A percentile compares a stretch with the other conserved stretches of the same genome.
phyloP scores from a whole-genome alignment of 2,329 filamentous ascomycete species.

The Aspergillus japonicus region DNA sequence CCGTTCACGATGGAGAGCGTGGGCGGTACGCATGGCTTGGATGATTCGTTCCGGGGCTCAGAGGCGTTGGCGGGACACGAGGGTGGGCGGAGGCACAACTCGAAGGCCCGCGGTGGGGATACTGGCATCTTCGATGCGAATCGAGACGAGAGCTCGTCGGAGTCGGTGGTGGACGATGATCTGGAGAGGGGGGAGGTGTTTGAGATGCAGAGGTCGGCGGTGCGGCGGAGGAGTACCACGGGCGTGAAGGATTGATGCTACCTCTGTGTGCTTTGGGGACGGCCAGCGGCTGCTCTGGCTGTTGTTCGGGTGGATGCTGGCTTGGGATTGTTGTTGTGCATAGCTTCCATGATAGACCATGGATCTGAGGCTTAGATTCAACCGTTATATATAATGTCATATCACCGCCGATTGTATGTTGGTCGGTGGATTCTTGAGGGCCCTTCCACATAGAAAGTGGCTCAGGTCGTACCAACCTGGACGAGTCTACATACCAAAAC shows the following conservation, averaged over 20 bases:
- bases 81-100: not conserved
- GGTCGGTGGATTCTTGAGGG: not conserved
- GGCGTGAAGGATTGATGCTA: constrained; percentile 9
- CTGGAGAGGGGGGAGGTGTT: constrained; percentile 44
- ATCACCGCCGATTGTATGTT: not conserved
- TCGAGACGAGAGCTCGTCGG: constrained; percentile 22
- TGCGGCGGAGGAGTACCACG: constrained; percentile 31
- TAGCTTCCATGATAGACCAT: too few species aligned
- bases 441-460: too few species aligned
- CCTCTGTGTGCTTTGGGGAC: too few species aligned
- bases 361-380: too few species aligned
- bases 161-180: constrained; percentile 37
- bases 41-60: constrained; percentile 13
- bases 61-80: constrained; percentile 7
- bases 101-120: constrained; percentile 7
- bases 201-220: constrained; percentile 31
- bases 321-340: too few species aligned
- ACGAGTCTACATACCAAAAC: too few species aligned
- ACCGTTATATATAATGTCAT: too few species aligned
- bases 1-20: constrained; percentile 75
- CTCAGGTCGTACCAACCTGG: too few species aligned
- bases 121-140: constrained; percentile 19
- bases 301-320: not conserved
- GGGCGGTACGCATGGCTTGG: constrained; percentile 59
- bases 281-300: too few species aligned